Evolutionary conservation across 345 rosid species (phyloP).

Genomic region (Citrus australasica): DNA sequence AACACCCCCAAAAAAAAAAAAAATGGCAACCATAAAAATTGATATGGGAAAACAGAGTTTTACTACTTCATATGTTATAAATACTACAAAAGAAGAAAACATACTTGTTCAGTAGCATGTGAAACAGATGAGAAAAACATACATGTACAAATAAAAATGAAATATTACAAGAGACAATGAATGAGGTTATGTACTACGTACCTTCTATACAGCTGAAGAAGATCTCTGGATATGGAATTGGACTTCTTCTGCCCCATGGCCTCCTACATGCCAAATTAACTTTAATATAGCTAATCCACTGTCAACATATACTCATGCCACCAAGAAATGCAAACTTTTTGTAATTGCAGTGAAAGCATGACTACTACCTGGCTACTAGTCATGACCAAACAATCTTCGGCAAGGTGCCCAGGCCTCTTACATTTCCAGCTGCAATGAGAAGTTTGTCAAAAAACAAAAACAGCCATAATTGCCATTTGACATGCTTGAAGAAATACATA

Average conservation of each 20-base stretch:
- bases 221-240: constrained; percentile 46
- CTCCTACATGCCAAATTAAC: constrained; percentile 24
- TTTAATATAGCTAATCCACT: constrained; percentile 3
- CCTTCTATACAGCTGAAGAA: constrained; percentile 61
- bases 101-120: background rate
- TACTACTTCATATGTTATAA: background rate
- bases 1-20: background rate
- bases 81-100: background rate
- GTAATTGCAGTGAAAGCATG: background rate
- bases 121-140: background rate
- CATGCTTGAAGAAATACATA: background rate
- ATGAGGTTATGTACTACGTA: constrained; percentile 13
- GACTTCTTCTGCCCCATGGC: constrained; percentile 25
- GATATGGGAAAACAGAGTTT: background rate
- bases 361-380: constrained; percentile 35
- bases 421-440: constrained; percentile 53
- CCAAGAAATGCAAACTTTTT: background rate
- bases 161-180: background rate
- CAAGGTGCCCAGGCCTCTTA: constrained; percentile 69
- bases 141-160: background rate
- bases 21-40: background rate
- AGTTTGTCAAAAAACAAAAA: background rate
- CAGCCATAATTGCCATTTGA: background rate
- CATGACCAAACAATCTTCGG: constrained; percentile 55
- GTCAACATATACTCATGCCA: background rate